These are phyloP conservation scores for Eimeria zaria DNA, from an alignment of 169 alveolate genomes.

Conservation along the genomic window DNA sequence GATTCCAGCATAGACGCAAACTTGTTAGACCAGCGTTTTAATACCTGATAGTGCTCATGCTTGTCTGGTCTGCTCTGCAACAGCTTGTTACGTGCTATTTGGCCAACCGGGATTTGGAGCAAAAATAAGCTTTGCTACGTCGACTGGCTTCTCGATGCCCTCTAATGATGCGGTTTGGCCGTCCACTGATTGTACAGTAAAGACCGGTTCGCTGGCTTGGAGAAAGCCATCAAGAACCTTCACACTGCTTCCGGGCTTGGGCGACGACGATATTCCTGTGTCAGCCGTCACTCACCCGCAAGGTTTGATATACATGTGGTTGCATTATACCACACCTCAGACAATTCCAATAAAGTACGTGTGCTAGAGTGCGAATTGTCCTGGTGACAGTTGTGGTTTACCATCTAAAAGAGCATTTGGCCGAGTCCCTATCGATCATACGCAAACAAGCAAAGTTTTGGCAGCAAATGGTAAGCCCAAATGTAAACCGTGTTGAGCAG, in stretches of 20 bases:
- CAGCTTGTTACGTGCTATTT: neutral
- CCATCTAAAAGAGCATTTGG: constrained; percentile 25
- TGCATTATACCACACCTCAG: neutral
- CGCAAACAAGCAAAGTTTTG: neutral
- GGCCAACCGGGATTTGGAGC: constrained; percentile 43
- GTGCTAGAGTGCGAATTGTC: neutral
- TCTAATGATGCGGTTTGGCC: constrained; percentile 2
- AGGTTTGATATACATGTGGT: neutral
- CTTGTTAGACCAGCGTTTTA: neutral
- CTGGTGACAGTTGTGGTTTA: neutral
- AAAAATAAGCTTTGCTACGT: neutral
- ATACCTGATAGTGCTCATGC: neutral
- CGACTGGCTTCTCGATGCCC: constrained; percentile 20
- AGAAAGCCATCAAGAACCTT: constrained; percentile 33
- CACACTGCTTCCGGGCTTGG: constrained; percentile 53
- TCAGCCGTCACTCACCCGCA: neutral
- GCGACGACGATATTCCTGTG: constrained; percentile 2
- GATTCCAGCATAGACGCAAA: neutral
- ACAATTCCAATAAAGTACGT: neutral
- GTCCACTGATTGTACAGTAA: constrained; percentile 39
- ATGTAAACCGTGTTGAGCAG: neutral
- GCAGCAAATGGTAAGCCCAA: neutral
- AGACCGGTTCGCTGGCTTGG: constrained; percentile 40
- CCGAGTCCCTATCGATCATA: neutral
- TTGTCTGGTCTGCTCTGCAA: neutral